Conservation (phyloP, 2,329 filamentous ascomycete species). For the Colletotrichum sublineola region DNA sequence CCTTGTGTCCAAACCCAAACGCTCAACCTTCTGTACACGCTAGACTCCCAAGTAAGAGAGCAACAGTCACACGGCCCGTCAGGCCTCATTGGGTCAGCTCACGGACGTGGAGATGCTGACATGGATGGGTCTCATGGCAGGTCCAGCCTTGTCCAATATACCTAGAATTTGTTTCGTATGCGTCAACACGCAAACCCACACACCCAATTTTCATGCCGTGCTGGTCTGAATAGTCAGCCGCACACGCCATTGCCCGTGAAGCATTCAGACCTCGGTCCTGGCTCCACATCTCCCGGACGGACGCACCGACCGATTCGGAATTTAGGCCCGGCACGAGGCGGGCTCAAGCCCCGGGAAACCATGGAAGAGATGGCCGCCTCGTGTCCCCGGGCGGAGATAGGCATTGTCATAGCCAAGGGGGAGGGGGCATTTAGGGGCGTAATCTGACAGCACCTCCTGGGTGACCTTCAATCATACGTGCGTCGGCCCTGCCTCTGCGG, state of each 20-base stretch:
- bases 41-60: background rate
- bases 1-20: slow-evolving; percentile 19
- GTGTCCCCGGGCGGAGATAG: background rate
- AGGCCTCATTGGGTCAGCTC: slow-evolving; percentile 6
- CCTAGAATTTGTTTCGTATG: background rate
- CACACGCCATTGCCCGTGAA: background rate
- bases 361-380: background rate
- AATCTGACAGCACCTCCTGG: background rate
- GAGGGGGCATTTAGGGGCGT: background rate
- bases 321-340: slow-evolving; percentile 15
- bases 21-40: background rate
- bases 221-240: slow-evolving; percentile 7
- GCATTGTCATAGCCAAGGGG: background rate
- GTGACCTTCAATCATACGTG: background rate
- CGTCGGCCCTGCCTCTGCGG: background rate
- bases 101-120: slow-evolving; percentile 35
- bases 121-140: slow-evolving; percentile 1
- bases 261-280: background rate
- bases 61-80: background rate
- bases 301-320: slow-evolving; percentile 34
- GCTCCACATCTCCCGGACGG: slow-evolving; percentile 25
- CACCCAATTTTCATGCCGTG: background rate
- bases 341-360: slow-evolving; percentile 11
- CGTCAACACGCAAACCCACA: background rate
- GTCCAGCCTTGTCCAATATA: slow-evolving; percentile 18